These are phyloP conservation scores for Monilinia laxa DNA, from an alignment of 2,329 filamentous ascomycete species.

Conservation along the genomic window DNA sequence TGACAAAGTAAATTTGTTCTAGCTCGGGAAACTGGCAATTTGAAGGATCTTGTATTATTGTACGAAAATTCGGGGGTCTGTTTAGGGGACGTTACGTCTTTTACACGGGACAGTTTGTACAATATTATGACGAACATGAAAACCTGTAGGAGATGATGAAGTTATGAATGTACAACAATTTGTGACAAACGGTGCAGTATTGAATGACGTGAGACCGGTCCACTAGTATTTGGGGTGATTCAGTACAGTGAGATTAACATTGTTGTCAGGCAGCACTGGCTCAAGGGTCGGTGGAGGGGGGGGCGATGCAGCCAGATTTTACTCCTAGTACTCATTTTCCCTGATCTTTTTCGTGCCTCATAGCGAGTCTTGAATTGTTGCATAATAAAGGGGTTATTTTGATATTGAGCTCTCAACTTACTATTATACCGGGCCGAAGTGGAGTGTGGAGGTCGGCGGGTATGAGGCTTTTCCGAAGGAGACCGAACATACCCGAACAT, in stretches of 20 bases:
- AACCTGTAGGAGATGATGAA: neutral
- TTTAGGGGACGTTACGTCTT: no score
- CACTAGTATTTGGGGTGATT: neutral
- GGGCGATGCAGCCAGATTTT: neutral
- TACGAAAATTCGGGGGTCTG: neutral
- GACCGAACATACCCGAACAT: neutral
- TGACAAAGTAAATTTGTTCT: neutral
- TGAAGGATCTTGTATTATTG: neutral
- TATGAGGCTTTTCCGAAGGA: no score
- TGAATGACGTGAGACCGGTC: neutral
- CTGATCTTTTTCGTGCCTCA: neutral
- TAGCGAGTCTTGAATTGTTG: neutral
- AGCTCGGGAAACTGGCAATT: no score
- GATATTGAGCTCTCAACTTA: no score
- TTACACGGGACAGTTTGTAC: neutral
- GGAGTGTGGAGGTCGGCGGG: no score
- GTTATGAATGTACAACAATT: neutral
- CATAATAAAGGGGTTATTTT: neutral
- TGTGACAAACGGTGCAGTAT: neutral
- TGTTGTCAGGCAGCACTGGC: constrained; percentile 7
- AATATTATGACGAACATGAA: neutral
- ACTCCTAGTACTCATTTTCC: no score
- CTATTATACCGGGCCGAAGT: no score
- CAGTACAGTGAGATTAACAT: neutral
- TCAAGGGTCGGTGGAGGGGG: neutral